Base-by-base conservation (phyloP, 495 filamentous ascomycete species). In the Aspergillus saccharolyticus region DNA sequence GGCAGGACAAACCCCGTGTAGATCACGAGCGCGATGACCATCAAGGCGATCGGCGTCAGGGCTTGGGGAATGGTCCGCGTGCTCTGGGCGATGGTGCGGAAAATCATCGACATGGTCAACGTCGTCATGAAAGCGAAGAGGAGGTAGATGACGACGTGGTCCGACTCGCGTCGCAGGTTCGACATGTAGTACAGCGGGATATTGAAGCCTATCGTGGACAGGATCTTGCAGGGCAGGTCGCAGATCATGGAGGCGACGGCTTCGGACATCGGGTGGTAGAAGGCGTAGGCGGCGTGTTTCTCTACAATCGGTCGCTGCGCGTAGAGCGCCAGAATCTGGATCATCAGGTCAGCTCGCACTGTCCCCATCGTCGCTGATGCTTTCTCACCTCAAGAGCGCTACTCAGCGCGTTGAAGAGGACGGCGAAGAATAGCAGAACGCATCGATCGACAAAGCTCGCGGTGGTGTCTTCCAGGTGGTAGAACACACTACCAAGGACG, bases 401-500 rank as follows among this genome's bases (percentile, higher is more conserved):
- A 57, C 82, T 75, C 58, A 94, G 91, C 21, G 90, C 58, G 18
- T 60, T 60, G 10, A 60, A 25, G 6, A 60, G 58, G 1, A 56
- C 47, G 15, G 58, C 53, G 17, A 55, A 60, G 25, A 60, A 60
- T 1, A 60, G 42, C 0, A 60, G 53, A 18, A 85, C 86, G 19
- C 86, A 88, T 21, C 88, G 79, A 60, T 80, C 76, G 74, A 82
- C 94, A 70, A 95, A 91, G 64, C 80, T 86, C 39, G 64, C 62
- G 3, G 89, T 89, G 43, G 76, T 74, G 3, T 53, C 63, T 33
- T 77, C 70, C 7, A 90, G 69, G 61, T 92, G 86, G 71, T 85
- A 94, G 73, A 91, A 93, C 50, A 95, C 85, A 64, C 81, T 86
- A 42, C 83, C 82, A 66, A 94, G 82, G 66, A 96, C 85, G 28